Evolutionary conservation across 2,329 filamentous ascomycete genomes (phyloP), one percentile per base, ranked within the genome.

Genomic region (Drechslerella stenobrocha): DNA sequence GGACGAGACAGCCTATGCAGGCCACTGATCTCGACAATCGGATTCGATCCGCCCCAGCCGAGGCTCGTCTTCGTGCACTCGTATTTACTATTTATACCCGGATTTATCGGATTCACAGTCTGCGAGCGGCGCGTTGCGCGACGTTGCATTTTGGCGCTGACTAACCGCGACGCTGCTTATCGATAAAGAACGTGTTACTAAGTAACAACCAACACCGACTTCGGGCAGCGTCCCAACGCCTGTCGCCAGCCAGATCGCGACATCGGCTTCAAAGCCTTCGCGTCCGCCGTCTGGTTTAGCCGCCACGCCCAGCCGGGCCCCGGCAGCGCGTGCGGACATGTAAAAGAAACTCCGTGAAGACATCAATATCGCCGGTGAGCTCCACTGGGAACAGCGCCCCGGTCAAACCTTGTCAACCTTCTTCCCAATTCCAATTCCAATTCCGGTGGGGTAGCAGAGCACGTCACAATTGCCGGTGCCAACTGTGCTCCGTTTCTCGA

Each of bases 401-500:
- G 26, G 28, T 28, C 34, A 50, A 58, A 56, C 34, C 52, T 30
- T 50, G 52, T 37, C 11, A 2, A 18, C 11, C 7, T 9, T 34
- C 13, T 18, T 11, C 9, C 15, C 30, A 9, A 30, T 9, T 13
- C 11, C 8, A 11, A 3, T 15, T 32, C 24, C 22, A 15, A 50
- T 37, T 53, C 24, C 26, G 48, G 61, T 66, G 61, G 61, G 61
- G 61, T 58, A 28, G 23, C 48, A 28, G 53, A 57, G 48, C n/a
- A 30, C 5, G 28, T 11, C 44, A 42, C 23, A 44, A 58, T 47
- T 52, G 57, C 44, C 51, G 34, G 11, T 42, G 37, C 18, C 22
- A 42, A 18, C 37, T 42, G 37, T 42, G 13, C 23, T 46, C 24
- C 40, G 46, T 52, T 73, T 73, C 72, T 72, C 70, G 72, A 52